A percentile compares a stretch with the other conserved stretches of the same genome.
phyloP scores from a whole-genome alignment of 2,329 filamentous ascomycete species.

The Hawksworthiomyces lignivorus region DNA sequence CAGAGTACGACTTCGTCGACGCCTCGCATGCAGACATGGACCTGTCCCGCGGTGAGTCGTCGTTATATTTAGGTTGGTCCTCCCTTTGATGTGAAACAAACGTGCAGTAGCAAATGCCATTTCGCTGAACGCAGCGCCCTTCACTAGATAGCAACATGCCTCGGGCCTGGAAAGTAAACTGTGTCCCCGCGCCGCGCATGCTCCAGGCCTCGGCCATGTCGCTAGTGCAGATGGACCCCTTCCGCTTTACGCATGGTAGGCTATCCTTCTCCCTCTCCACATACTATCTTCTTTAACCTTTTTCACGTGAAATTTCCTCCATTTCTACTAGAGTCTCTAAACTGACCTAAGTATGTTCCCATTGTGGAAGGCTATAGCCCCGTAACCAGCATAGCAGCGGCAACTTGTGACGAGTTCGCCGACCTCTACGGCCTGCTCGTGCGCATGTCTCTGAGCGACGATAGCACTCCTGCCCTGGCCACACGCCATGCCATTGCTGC shows the following conservation, averaged over 20 bases:
- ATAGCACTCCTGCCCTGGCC: constrained; percentile 11
- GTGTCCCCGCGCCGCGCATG: neutral
- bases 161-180: neutral
- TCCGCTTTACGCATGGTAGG: neutral
- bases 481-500: constrained; percentile 14
- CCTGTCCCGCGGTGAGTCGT: neutral
- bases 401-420: constrained; percentile 9
- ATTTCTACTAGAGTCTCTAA: no score
- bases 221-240: neutral
- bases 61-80: neutral
- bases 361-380: constrained; percentile 11
- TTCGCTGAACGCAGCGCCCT: no score
- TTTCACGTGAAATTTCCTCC: no score
- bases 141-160: neutral
- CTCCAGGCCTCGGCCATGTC: neutral
- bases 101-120: no score
- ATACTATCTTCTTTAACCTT: no score
- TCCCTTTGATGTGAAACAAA: no score
- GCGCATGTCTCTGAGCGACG: constrained; percentile 16
- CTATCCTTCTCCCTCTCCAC: no score
- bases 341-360: no score
- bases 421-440: constrained; percentile 17
- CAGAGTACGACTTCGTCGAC: constrained; percentile 6
- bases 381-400: constrained; percentile 9
- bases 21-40: constrained; percentile 5